Base-by-base conservation (phyloP, 2,329 filamentous ascomycete genomes). In the Thermochaetoides dissita region DNA sequence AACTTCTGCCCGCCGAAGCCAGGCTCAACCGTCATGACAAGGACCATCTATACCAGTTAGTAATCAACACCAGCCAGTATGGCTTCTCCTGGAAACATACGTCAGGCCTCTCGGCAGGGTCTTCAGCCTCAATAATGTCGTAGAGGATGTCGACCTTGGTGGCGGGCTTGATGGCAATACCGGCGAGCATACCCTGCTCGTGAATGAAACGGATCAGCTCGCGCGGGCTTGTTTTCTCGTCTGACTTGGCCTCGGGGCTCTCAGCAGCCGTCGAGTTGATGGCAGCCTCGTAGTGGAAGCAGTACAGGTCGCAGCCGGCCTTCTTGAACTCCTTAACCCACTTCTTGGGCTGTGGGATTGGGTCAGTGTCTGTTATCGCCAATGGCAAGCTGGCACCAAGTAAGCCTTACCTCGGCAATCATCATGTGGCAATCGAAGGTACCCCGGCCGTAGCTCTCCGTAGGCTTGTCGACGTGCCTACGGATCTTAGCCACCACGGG, bases 371-470 rank as follows among this genome's bases (percentile, higher is more conserved):
- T 11, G 10, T n/a, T 38, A 38, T 28, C 39, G 35, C 10, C 10
- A 12, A 39, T 30, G 24, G 9, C 3, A 34, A 29, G 10, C 10
- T 32, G 34, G 6, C 11, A 10, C 11, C 24, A n/a, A 40, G 2
- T 12, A n/a, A 40, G 2, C 32, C 32, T 53, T 71, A 89, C 85
- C 81, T 98, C 89, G 56, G 86, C 79, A 59, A 98, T 94, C 91
- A 98, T 98, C 91, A 98, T 96, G 66, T 98, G 91, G 72, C 91
- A 98, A 65, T 98, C 91, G 61, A 98, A 98, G 10, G 89, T 96
- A 48, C 91, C 91, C 54, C 80, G 83, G 41, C 84, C 87, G 52
- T 81, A 69, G 31, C 72, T 72, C 40, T 72, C 67, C 34, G 70
- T 69, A 3, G 87, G 88, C 52, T 73, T 72, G 44, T 85, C 80